Percentiles rank a stretch among this genome's conserved stretches.
Evolutionary conservation across 257 asterid species (phyloP).

Genomic region (Solanum pinnatisectum): DNA sequence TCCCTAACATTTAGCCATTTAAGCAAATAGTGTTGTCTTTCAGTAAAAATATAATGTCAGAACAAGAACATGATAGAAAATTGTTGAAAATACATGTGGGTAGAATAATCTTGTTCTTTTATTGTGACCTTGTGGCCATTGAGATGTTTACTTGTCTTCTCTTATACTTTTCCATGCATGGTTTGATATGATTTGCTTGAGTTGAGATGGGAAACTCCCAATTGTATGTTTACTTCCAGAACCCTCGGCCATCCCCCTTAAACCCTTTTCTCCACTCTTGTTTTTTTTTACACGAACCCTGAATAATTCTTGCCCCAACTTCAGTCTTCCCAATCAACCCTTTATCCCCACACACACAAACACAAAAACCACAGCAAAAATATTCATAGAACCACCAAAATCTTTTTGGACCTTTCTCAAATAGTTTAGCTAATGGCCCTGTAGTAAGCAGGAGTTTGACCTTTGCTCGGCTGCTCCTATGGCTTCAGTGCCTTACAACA

Average conservation of each 20-base stretch:
- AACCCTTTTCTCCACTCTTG: slow-evolving; percentile 19
- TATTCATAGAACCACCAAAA: not conserved
- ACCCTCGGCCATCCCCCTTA: slow-evolving; percentile 33
- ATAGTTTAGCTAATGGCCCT: slow-evolving; percentile 42
- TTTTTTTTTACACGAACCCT: not conserved
- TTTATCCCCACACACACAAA: not conserved
- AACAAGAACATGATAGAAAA: not conserved
- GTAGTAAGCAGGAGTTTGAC: slow-evolving; percentile 62
- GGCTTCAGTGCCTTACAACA: slow-evolving; percentile 31
- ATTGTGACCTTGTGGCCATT: not conserved
- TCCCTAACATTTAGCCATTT: not conserved
- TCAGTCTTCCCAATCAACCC: not conserved
- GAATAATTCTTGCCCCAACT: not conserved
- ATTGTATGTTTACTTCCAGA: slow-evolving; percentile 37
- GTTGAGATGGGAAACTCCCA: not conserved
- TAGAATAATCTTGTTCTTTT: not conserved
- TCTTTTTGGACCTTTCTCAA: not conserved
- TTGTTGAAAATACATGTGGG: not conserved
- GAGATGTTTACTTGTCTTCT: not conserved
- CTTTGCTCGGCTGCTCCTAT: slow-evolving; percentile 35
- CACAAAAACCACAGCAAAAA: slow-evolving; percentile 1
- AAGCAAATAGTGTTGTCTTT: not conserved
- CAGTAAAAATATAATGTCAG: not conserved
- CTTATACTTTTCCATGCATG: too few relatives aligned
- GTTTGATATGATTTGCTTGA: not conserved